Evolutionary conservation across 2,329 filamentous ascomycete genomes (phyloP).

Genomic region (Podosphaera xanthii): DNA sequence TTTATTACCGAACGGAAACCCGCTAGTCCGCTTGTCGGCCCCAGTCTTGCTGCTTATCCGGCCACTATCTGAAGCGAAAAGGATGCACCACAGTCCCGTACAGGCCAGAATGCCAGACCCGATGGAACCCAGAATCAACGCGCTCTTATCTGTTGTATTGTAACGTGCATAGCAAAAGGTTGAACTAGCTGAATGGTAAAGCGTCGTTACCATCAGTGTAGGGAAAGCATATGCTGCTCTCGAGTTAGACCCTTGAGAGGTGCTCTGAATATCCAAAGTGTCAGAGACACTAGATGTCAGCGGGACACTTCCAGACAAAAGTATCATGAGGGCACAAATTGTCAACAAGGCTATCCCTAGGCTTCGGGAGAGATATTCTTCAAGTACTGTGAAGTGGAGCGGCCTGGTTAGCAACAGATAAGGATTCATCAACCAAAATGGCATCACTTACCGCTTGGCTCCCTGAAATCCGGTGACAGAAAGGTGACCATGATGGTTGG

Average conservation of each 20-base stretch:
- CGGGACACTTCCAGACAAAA: slow-evolving; percentile 42
- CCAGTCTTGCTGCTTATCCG: slow-evolving; percentile 38
- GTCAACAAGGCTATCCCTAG: slow-evolving; percentile 35
- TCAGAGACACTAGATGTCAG: slow-evolving; percentile 22
- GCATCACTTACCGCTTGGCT: slow-evolving; percentile 24
- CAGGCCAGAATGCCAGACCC: slow-evolving; percentile 26
- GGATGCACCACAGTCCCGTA: slow-evolving; percentile 33
- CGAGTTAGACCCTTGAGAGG: slow-evolving; percentile 22
- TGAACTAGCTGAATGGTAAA: slow-evolving; percentile 32
- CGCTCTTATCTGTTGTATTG: slow-evolving; percentile 23
- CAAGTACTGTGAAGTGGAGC: slow-evolving; percentile 23
- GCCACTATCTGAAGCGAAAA: slow-evolving; percentile 26
- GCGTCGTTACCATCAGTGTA: slow-evolving; percentile 31
- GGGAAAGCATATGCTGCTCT: slow-evolving; percentile 34
- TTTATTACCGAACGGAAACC: slow-evolving; percentile 40
- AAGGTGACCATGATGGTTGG: slow-evolving; percentile 38
- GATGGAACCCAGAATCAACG: slow-evolving; percentile 28
- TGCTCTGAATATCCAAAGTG: slow-evolving; percentile 16
- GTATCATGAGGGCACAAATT: slow-evolving; percentile 29
- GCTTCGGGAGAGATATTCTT: slow-evolving; percentile 38
- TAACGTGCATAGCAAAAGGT: slow-evolving; percentile 39
- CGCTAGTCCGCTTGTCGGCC: slow-evolving; percentile 41
- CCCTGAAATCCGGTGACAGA: slow-evolving; percentile 31
- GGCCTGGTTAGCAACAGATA: slow-evolving; percentile 2
- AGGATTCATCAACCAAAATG: neutral